Evolutionary conservation across 2,329 filamentous ascomycete species (phyloP).

Genomic region (Rhinocladiella similis): DNA sequence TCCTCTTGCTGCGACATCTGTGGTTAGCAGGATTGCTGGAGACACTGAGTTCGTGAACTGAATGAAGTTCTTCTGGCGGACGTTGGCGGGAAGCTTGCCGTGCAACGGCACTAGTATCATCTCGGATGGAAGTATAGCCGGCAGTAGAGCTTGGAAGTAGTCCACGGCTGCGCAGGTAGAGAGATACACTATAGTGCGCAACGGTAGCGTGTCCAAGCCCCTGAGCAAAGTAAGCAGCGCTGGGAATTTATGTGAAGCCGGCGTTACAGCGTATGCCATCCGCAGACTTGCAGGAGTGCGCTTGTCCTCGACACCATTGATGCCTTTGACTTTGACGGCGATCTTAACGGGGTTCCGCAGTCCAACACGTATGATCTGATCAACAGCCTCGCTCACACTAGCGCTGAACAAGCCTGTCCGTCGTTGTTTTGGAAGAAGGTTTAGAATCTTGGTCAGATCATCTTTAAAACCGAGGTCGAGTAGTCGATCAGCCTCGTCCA

Average conservation of each 20-base stretch:
- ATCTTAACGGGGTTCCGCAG: constrained; percentile 93
- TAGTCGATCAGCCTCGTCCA: constrained; percentile 92
- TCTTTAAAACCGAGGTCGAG: constrained; percentile 93
- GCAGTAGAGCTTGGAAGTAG: constrained; percentile 83
- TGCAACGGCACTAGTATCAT: constrained; percentile 79
- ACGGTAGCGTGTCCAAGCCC: constrained; percentile 69
- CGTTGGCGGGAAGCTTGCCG: constrained; percentile 85
- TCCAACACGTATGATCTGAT: constrained; percentile 88
- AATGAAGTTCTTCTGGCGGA: constrained; percentile 83
- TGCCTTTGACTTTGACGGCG: constrained; percentile 84
- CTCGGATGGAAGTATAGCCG: constrained; percentile 63
- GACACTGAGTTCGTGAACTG: constrained; percentile 73
- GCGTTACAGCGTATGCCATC: constrained; percentile 78
- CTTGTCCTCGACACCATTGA: constrained; percentile 73
- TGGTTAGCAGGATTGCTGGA: constrained; percentile 83
- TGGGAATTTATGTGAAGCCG: constrained; percentile 77
- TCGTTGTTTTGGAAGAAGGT: constrained; percentile 84
- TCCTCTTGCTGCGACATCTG: constrained; percentile 86
- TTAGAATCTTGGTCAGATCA: constrained; percentile 73
- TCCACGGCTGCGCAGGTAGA: constrained; percentile 94
- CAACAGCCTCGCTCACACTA: constrained; percentile 91
- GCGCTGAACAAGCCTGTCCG: constrained; percentile 93
- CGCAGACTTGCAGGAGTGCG: constrained; percentile 86
- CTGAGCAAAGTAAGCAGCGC: constrained; percentile 70
- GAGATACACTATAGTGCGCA: constrained; percentile 86